These are phyloP conservation scores for Podospora pseudocomata DNA, from an alignment of 495 filamentous ascomycete species.

Conservation along the genomic window DNA sequence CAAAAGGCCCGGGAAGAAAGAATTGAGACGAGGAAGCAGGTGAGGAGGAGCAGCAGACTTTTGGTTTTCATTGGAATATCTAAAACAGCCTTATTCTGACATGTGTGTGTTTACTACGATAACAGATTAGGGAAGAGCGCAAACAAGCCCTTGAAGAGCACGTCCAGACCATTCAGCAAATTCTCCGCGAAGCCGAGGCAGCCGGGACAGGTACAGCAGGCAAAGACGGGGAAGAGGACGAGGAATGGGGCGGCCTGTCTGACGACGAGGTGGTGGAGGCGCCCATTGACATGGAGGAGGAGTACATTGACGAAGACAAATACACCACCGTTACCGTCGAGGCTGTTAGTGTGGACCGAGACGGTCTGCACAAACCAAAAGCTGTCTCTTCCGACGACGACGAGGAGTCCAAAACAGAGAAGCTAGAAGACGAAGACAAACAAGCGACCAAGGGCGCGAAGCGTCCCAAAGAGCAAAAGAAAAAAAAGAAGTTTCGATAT, in stretches of 20 bases:
- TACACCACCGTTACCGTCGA: slow-evolving; percentile 93
- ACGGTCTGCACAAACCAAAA: slow-evolving; percentile 58
- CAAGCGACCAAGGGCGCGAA: slow-evolving; percentile 33
- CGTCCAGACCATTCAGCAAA: slow-evolving; percentile 64
- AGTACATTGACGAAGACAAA: slow-evolving; percentile 94
- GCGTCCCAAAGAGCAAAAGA: slow-evolving; percentile 56
- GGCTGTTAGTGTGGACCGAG: slow-evolving; percentile 75
- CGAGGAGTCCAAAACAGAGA: slow-evolving; percentile 40
- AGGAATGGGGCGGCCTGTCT: slow-evolving; percentile 59
- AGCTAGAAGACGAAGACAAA: slow-evolving; percentile 29
- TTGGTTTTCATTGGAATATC: not conserved
- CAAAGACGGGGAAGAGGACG: slow-evolving; percentile 32
- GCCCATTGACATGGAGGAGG: slow-evolving; percentile 73
- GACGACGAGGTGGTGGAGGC: slow-evolving; percentile 49
- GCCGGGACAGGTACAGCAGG: slow-evolving; percentile 36
- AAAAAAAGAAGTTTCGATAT: slow-evolving; percentile 92
- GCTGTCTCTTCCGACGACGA: slow-evolving; percentile 42
- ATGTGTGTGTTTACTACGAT: not conserved
- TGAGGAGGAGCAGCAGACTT: slow-evolving; percentile 29
- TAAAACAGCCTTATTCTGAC: not conserved
- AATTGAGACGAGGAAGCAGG: slow-evolving; percentile 67
- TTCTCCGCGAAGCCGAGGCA: slow-evolving; percentile 54
- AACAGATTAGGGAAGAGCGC: slow-evolving; percentile 74
- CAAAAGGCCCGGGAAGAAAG: slow-evolving; percentile 71
- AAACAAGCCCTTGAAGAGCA: slow-evolving; percentile 75